Percentiles rank a stretch among this genome's conserved stretches.
phyloP scores from a whole-genome alignment of 306 rosid species.

The Quercus bicolor region DNA sequence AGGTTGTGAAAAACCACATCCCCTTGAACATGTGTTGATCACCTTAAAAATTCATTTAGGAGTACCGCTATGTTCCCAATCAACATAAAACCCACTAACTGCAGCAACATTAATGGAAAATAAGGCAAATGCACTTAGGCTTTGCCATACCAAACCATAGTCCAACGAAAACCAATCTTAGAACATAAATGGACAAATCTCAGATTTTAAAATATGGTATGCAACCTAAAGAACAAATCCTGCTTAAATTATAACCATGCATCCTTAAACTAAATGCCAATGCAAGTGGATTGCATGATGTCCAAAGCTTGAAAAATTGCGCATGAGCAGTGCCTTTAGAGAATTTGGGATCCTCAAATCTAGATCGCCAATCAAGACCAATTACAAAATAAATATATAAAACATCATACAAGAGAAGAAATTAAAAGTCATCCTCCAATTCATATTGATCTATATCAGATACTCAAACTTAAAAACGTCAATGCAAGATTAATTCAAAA shows the following conservation, averaged over 20 bases:
- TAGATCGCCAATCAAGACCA: constrained; percentile 86
- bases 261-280: constrained; percentile 29
- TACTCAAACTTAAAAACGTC: no score
- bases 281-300: constrained; percentile 10
- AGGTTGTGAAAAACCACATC: no score
- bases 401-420: not conserved
- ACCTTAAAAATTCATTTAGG: no score
- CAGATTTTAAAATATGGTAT: constrained; percentile 26
- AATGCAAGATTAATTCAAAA: not conserved
- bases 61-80: no score
- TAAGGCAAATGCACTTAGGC: not conserved
- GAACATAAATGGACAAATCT: not conserved
- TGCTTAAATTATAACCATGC: constrained; percentile 38
- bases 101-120: no score
- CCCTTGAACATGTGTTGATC: no score
- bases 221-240: constrained; percentile 44
- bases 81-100: no score
- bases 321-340: constrained; percentile 54
- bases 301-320: constrained; percentile 25
- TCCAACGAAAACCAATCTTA: constrained; percentile 29
- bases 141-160: constrained; percentile 23
- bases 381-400: constrained; percentile 92
- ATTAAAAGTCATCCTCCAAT: not conserved
- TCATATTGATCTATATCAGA: no score
- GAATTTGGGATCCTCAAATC: constrained; percentile 97